These are phyloP conservation scores for Colletotrichum acutatum DNA, from an alignment of 2,329 filamentous ascomycete genomes.

Conservation along the genomic window DNA sequence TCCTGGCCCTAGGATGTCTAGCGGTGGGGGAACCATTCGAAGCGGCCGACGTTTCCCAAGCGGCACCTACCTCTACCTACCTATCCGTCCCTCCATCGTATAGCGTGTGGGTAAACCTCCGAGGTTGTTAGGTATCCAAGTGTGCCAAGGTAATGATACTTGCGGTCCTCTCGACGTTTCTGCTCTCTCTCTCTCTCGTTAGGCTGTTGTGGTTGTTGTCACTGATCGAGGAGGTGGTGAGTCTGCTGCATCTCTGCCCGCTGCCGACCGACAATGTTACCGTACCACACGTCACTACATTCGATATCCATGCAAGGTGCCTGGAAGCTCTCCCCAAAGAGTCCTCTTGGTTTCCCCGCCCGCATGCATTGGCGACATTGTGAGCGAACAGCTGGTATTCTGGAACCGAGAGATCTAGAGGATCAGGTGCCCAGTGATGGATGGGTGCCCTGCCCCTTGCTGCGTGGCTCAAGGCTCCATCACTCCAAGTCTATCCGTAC, in stretches of 20 bases:
- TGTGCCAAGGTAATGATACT: background rate
- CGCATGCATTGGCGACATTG: slow-evolving; percentile 28
- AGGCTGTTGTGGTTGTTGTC: background rate
- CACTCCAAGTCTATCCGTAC: too few species aligned
- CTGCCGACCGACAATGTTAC: slow-evolving; percentile 5
- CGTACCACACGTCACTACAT: slow-evolving; percentile 1
- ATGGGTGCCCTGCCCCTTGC: slow-evolving; percentile 14
- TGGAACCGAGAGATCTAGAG: background rate
- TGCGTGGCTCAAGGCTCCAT: background rate
- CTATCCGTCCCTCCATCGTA: slow-evolving; percentile 33
- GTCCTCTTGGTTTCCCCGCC: slow-evolving; percentile 17
- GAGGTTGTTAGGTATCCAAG: background rate
- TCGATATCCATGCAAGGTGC: slow-evolving; percentile 10
- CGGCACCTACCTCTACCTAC: slow-evolving; percentile 11
- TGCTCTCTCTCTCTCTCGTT: background rate
- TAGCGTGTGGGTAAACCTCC: slow-evolving; percentile 4
- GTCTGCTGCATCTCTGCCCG: slow-evolving; percentile 20
- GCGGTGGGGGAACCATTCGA: slow-evolving; percentile 18
- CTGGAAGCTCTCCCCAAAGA: background rate
- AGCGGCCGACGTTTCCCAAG: slow-evolving; percentile 19
- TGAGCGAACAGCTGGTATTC: slow-evolving; percentile 19
- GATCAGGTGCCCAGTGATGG: slow-evolving; percentile 22
- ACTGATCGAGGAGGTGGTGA: background rate
- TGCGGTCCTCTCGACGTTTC: background rate
- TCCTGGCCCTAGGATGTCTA: background rate